These are phyloP conservation scores for Avena sativa DNA, from an alignment of 176 grass and related monocot species.

Conservation along the genomic window DNA sequence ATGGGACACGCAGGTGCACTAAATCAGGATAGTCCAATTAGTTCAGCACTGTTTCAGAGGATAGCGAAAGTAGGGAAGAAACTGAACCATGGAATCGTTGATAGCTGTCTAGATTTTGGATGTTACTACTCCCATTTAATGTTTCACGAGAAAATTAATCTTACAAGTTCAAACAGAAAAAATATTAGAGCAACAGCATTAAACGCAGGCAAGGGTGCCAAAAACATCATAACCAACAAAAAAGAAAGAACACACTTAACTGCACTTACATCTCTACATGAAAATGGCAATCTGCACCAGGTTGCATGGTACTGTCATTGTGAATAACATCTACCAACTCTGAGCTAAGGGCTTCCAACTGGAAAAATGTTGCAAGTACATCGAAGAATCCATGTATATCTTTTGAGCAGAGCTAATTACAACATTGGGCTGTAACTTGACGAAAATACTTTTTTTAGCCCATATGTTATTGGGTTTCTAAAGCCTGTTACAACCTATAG, in stretches of 20 bases:
- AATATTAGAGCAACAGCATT: neutral
- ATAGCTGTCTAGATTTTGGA: slow-evolving; percentile 23
- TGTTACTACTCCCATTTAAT: slow-evolving; percentile 34
- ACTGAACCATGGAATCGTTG: neutral
- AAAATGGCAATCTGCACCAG: neutral
- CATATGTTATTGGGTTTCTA: neutral
- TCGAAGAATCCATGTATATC: neutral
- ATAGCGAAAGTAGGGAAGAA: slow-evolving; percentile 8
- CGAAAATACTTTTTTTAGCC: neutral
- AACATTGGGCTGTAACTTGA: neutral
- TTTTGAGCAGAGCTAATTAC: neutral
- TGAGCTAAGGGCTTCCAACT: neutral
- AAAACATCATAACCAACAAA: neutral
- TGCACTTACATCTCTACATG: no score
- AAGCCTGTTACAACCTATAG: neutral
- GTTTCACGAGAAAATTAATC: neutral
- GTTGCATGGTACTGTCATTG: neutral
- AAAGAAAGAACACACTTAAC: neutral
- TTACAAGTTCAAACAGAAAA: slow-evolving; percentile 4
- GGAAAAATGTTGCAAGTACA: neutral
- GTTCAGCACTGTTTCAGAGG: neutral
- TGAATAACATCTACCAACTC: slow-evolving; percentile 11
- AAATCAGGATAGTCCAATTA: slow-evolving; percentile 2
- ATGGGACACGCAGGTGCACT: slow-evolving; percentile 1
- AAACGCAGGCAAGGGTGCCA: neutral